These are phyloP conservation scores for Lodderomyces elongisporus DNA, from an alignment of 1,139 yeast genomes.

Conservation along the genomic window DNA sequence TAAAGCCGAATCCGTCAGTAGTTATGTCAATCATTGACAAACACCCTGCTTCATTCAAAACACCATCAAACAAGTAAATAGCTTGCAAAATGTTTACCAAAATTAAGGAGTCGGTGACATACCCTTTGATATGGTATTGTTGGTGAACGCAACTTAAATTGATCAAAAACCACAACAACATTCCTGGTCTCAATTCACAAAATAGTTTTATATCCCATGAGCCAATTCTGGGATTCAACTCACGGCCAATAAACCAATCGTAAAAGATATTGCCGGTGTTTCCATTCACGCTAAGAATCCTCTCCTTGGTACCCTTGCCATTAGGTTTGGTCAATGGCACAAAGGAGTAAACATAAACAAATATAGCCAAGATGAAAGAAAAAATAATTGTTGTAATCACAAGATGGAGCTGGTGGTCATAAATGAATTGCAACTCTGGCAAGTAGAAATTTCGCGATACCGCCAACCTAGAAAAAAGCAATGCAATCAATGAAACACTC, in stretches of 20 bases:
- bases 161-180: conserved; percentile 78
- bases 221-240: conserved; percentile 87
- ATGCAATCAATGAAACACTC: conserved; percentile 40
- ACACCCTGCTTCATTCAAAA: conserved; percentile 82
- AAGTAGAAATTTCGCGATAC: conserved; percentile 40
- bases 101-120: conserved; percentile 65
- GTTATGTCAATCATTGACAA: conserved; percentile 93
- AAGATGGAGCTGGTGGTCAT: conserved; percentile 62
- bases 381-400: conserved; percentile 60
- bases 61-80: conserved; percentile 86
- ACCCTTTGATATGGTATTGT: conserved; percentile 61
- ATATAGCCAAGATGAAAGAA: conserved; percentile 56
- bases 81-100: conserved; percentile 68
- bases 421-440: conserved; percentile 77
- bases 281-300: conserved; percentile 80
- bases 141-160: conserved; percentile 78
- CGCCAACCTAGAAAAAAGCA: conserved; percentile 49
- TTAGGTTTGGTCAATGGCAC: conserved; percentile 47
- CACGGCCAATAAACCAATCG: conserved; percentile 98
- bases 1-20: conserved; percentile 95
- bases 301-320: conserved; percentile 54
- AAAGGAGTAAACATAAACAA: conserved; percentile 66
- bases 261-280: conserved; percentile 71
- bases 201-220: conserved; percentile 82
- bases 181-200: conserved; percentile 93